Percentiles rank a stretch among this genome's conserved stretches.
Conservation (phyloP, 192 early-diverging fungal species). For the Rhizoclosmatium globosum region DNA sequence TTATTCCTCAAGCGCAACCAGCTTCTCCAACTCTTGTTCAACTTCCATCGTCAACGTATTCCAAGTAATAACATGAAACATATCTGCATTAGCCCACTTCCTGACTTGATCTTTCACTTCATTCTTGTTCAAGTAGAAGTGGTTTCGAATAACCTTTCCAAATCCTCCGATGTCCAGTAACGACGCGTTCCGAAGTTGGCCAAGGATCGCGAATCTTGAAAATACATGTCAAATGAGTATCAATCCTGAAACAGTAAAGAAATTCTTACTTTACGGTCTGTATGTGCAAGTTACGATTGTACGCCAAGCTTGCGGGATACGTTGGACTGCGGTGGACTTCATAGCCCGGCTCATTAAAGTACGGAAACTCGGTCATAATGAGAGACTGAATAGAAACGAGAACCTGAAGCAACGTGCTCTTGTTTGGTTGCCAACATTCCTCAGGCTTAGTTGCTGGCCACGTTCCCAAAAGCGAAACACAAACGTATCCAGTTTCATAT, state of each 20-base stretch:
- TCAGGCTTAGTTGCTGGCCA: constrained; percentile 51
- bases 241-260: too few relatives aligned
- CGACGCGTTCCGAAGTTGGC: constrained; percentile 28
- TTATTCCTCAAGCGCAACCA: too few relatives aligned
- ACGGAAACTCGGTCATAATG: constrained; percentile 39
- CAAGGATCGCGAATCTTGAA: constrained; percentile 39
- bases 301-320: constrained; percentile 4
- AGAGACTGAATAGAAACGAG: constrained; percentile 42
- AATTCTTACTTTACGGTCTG: constrained; percentile 38
- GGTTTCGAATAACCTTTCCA: constrained; percentile 35
- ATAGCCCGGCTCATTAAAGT: constrained; percentile 47
- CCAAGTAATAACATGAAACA: not conserved
- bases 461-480: constrained; percentile 62
- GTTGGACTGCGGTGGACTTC: not conserved
- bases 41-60: not conserved
- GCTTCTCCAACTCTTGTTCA: not conserved
- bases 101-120: constrained; percentile 36
- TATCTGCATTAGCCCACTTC: constrained; percentile 27
- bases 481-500: constrained; percentile 61
- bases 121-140: constrained; percentile 35
- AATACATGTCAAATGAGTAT: not conserved
- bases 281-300: constrained; percentile 33
- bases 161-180: constrained; percentile 9
- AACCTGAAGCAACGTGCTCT: constrained; percentile 43
- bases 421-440: constrained; percentile 45